Evolutionary conservation across 768 basidiomycete genomes (phyloP).

Genomic region (Lyophyllum atratum): DNA sequence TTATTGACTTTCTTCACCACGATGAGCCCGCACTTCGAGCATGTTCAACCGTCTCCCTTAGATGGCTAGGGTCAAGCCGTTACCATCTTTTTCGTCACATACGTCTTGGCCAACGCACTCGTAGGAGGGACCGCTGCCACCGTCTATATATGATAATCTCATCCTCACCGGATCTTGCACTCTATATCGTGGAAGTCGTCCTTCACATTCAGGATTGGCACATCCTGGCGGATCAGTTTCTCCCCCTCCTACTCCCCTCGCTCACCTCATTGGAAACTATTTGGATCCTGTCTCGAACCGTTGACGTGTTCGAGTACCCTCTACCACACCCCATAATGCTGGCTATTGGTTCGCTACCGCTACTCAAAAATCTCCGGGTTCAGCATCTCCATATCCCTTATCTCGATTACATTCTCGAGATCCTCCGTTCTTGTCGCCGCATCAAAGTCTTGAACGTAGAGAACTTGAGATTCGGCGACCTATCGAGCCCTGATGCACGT

Average conservation of each 20-base stretch:
- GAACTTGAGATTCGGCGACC: not conserved
- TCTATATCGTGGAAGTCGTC: not conserved
- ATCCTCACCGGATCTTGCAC: not conserved
- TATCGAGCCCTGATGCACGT: not conserved
- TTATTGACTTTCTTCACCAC: not conserved
- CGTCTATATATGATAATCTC: not conserved
- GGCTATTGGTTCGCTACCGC: not conserved
- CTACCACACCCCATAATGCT: not conserved
- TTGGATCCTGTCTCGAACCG: not conserved
- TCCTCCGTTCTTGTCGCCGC: too few species aligned
- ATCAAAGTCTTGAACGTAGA: not conserved
- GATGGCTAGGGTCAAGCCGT: conserved; percentile 27
- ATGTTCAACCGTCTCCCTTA: conserved; percentile 25
- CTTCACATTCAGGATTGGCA: not conserved
- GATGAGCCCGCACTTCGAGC: conserved; percentile 12
- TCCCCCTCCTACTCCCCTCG: not conserved
- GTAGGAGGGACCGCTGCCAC: not conserved
- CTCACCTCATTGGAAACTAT: not conserved
- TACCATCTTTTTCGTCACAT: conserved; percentile 25
- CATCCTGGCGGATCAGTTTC: not conserved
- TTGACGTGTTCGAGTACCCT: not conserved
- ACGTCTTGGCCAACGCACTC: conserved; percentile 11
- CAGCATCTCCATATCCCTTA: too few species aligned
- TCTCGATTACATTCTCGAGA: too few species aligned
- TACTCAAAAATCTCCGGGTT: not conserved